These are phyloP conservation scores for sunflower (Helianthus annuus) DNA, from an alignment of 129 eudicot species.

Conservation along the genomic window HanXRQr2.0-SUNRISE NC_035440.2:130031219-130031718, in stretches of 20 bases:
- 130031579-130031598: constrained; percentile 71
- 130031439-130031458: not conserved
- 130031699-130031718: constrained; percentile 20
- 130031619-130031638: constrained; percentile 22
- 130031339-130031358: constrained; percentile 67
- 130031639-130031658: not conserved
- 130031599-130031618: constrained; percentile 71
- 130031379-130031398: constrained; percentile 46
- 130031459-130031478: constrained; percentile 16
- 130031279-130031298: constrained; percentile 38
- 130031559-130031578: constrained; percentile 42
- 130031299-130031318: constrained; percentile 73
- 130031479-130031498: constrained; percentile 23
- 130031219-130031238: constrained; percentile 64
- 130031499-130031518: constrained; percentile 23
- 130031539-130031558: too few relatives aligned
- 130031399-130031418: constrained; percentile 12
- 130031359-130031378: constrained; percentile 82
- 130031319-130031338: constrained; percentile 77
- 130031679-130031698: too few relatives aligned
- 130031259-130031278: constrained; percentile 53
- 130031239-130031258: constrained; percentile 79
- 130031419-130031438: constrained; percentile 30
- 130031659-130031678: constrained; percentile 15
- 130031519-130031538: constrained; percentile 4